Evolutionary conservation across 768 basidiomycete genomes (phyloP).

Genomic region (Boletus rufocinnamomeus): DNA sequence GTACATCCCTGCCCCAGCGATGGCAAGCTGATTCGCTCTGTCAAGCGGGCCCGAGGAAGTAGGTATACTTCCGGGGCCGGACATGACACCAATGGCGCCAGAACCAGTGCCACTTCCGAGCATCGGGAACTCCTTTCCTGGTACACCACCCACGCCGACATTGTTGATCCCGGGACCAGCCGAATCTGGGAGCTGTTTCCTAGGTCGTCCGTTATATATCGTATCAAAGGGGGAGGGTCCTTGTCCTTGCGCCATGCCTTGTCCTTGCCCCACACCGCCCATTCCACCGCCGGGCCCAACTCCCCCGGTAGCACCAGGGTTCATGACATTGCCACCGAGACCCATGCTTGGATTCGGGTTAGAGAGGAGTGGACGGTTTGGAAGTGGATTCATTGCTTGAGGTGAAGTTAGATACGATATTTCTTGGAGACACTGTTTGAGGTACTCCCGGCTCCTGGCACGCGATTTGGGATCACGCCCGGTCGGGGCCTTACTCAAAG

Average conservation of each 20-base stretch:
- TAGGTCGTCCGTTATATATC: slow-evolving; percentile 77
- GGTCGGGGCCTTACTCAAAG: slow-evolving; percentile 68
- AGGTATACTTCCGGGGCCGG: slow-evolving; percentile 53
- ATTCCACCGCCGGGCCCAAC: slow-evolving; percentile 17
- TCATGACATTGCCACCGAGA: slow-evolving; percentile 20
- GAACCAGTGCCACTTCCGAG: slow-evolving; percentile 48
- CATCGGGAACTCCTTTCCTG: slow-evolving; percentile 63
- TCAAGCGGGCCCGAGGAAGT: slow-evolving; percentile 53
- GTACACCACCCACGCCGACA: slow-evolving; percentile 36
- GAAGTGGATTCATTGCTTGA: slow-evolving; percentile 95
- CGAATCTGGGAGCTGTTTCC: slow-evolving; percentile 77
- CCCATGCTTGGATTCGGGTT: slow-evolving; percentile 45
- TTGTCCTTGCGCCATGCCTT: slow-evolving; percentile 23
- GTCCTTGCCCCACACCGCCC: slow-evolving; percentile 18
- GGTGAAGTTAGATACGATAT: slow-evolving; percentile 96
- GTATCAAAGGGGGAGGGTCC: slow-evolving; percentile 61
- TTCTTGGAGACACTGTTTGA: slow-evolving; percentile 99
- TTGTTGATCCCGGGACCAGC: slow-evolving; percentile 41
- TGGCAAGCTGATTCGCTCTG: slow-evolving; percentile 44
- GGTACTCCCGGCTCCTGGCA: slow-evolving; percentile 91
- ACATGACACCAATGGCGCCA: slow-evolving; percentile 44
- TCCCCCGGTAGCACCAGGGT: slow-evolving; percentile 17
- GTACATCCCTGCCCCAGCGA: slow-evolving; percentile 40
- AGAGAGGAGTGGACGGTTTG: slow-evolving; percentile 72
- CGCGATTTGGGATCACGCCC: slow-evolving; percentile 95